These are phyloP conservation scores for Manihot esculenta DNA, from an alignment of 441 rosid genomes.

Conservation along the genomic window DNA sequence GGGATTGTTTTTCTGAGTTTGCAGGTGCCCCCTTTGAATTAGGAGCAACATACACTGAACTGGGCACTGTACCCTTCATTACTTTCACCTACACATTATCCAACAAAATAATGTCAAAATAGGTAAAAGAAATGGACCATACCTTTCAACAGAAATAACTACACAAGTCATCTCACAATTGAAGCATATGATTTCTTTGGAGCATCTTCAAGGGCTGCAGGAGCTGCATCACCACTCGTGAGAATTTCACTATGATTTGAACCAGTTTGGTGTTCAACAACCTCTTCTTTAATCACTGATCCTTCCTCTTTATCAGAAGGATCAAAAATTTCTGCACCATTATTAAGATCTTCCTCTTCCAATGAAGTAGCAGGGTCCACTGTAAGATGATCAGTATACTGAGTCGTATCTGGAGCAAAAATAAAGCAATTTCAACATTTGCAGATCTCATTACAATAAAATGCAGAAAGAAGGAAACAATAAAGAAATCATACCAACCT, in stretches of 20 bases:
- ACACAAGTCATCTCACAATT: constrained; percentile 50
- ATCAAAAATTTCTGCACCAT: constrained; percentile 60
- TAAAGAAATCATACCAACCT: constrained; percentile 6
- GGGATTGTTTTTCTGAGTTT: constrained; percentile 33
- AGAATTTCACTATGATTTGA: constrained; percentile 33
- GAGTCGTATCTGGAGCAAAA: constrained; percentile 43
- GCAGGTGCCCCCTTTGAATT: constrained; percentile 37
- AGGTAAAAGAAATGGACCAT: constrained; percentile 3
- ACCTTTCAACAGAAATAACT: background rate
- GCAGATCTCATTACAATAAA: background rate
- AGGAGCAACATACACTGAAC: constrained; percentile 37
- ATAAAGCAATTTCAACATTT: constrained; percentile 23
- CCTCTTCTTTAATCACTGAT: constrained; percentile 56
- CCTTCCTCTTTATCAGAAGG: constrained; percentile 78
- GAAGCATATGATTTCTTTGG: constrained; percentile 76
- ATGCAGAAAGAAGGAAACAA: background rate
- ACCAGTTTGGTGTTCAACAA: constrained; percentile 43
- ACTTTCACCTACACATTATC: constrained; percentile 56
- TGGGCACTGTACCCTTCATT: constrained; percentile 45
- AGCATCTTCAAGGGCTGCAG: constrained; percentile 53
- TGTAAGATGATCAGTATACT: constrained; percentile 34
- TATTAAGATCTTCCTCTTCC: constrained; percentile 60
- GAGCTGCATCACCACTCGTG: constrained; percentile 30
- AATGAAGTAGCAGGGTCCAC: constrained; percentile 44
- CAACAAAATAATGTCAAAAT: constrained; percentile 14